These are phyloP conservation scores for Dryadomyces sulphureus DNA, from an alignment of 2,329 filamentous ascomycete genomes.

Conservation along the genomic window DNA sequence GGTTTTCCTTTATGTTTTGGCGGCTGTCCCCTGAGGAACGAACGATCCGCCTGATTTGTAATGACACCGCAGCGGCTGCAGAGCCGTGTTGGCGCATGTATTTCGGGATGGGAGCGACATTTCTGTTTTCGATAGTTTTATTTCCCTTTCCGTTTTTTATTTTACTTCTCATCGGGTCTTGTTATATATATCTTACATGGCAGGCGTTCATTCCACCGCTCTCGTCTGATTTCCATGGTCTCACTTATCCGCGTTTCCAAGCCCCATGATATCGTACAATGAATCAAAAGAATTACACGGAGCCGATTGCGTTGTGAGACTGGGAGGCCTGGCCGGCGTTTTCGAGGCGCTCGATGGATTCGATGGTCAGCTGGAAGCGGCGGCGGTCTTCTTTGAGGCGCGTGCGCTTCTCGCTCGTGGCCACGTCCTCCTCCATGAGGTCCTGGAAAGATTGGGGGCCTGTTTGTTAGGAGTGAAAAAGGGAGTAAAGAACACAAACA, in stretches of 20 bases:
- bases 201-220: neutral
- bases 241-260: too few species aligned
- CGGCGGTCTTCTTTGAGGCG: slow-evolving; percentile 18
- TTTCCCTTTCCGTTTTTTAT: neutral
- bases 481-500: neutral
- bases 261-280: too few species aligned
- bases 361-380: slow-evolving; percentile 20
- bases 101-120: neutral
- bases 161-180: neutral
- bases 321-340: slow-evolving; percentile 1
- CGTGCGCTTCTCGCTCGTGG: slow-evolving; percentile 16
- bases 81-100: neutral
- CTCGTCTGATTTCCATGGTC: too few species aligned
- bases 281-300: too few species aligned
- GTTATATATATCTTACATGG: neutral
- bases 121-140: neutral
- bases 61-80: neutral
- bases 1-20: neutral
- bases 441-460: slow-evolving; percentile 14
- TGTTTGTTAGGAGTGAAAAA: neutral
- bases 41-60: too few species aligned
- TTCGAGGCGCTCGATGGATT: slow-evolving; percentile 20
- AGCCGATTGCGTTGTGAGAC: neutral
- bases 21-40: too few species aligned
- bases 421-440: slow-evolving; percentile 23